phyloP scores from a whole-genome alignment of 352 stramenopile species.

The Phytophthora pinifolia region DNA sequence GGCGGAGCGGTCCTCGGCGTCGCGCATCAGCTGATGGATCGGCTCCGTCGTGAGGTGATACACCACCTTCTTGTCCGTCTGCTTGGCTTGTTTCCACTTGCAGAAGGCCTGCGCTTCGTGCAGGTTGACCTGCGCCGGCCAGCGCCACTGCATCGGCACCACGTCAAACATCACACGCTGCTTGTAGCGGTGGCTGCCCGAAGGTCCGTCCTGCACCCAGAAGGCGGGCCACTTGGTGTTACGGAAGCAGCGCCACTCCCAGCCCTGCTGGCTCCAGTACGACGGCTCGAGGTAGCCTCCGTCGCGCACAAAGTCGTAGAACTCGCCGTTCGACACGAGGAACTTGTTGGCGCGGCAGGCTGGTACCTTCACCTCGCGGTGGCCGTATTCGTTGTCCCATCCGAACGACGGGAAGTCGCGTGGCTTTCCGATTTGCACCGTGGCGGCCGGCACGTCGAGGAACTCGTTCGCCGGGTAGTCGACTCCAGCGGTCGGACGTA shows the following conservation, averaged over 20 bases:
- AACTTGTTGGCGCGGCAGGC: slow-evolving; percentile 89
- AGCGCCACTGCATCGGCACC: slow-evolving; percentile 94
- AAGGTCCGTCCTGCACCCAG: slow-evolving; percentile 91
- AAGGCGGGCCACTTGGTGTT: slow-evolving; percentile 97
- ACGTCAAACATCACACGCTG: slow-evolving; percentile 93
- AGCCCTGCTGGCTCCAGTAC: slow-evolving; percentile 92
- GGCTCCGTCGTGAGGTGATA: slow-evolving; percentile 93
- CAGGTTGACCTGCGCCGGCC: slow-evolving; percentile 95
- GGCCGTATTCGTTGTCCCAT: slow-evolving; percentile 98
- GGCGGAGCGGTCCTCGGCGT: slow-evolving; percentile 50
- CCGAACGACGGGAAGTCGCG: slow-evolving; percentile 93
- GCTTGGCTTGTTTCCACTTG: slow-evolving; percentile 81
- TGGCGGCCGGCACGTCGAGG: slow-evolving; percentile 65
- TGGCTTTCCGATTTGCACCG: slow-evolving; percentile 90
- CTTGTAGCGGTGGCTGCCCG: slow-evolving; percentile 93
- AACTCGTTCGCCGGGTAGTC: slow-evolving; percentile 92
- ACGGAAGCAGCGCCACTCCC: slow-evolving; percentile 94
- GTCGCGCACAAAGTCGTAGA: slow-evolving; percentile 93
- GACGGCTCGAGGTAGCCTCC: slow-evolving; percentile 91
- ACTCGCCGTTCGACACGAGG: slow-evolving; percentile 97
- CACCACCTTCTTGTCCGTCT: slow-evolving; percentile 54
- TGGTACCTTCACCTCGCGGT: slow-evolving; percentile 83
- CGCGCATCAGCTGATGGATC: slow-evolving; percentile 91
- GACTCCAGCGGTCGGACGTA: slow-evolving; percentile 63
- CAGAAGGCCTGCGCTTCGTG: slow-evolving; percentile 95